Evolutionary conservation across 306 rosid genomes (phyloP).

Genomic region (Cyamopsis tetragonoloba): DNA sequence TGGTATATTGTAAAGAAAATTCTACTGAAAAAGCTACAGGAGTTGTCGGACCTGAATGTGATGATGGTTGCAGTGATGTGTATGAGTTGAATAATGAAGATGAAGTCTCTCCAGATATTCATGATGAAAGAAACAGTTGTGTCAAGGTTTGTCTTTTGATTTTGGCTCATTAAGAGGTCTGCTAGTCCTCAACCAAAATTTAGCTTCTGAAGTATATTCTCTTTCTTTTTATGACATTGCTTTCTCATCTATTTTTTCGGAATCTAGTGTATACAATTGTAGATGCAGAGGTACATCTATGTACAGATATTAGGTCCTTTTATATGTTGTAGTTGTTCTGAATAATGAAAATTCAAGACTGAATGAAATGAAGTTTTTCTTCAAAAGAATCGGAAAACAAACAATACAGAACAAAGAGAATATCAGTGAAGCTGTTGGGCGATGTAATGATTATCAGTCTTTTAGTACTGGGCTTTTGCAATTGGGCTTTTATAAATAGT

Average conservation of each 20-base stretch:
- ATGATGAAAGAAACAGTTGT: slow-evolving; percentile 37
- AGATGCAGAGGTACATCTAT: not conserved
- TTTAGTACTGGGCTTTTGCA: not conserved
- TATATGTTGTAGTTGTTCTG: not conserved
- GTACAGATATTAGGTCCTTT: not conserved
- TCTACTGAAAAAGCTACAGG: slow-evolving; percentile 38
- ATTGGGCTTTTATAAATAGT: not conserved
- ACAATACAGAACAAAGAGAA: not conserved
- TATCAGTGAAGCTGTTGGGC: not conserved
- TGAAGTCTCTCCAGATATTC: slow-evolving; percentile 50
- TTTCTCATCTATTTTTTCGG: not conserved
- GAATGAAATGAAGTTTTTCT: not conserved
- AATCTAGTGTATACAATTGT: slow-evolving; percentile 10
- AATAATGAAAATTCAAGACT: not conserved
- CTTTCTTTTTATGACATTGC: slow-evolving; percentile 9
- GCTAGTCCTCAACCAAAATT: not conserved
- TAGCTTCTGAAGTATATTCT: slow-evolving; percentile 18
- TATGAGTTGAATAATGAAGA: slow-evolving; percentile 46
- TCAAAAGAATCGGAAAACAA: not conserved
- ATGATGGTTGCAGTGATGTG: slow-evolving; percentile 36
- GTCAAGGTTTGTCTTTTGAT: slow-evolving; percentile 60
- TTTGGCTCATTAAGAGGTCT: slow-evolving; percentile 8
- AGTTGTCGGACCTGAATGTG: slow-evolving; percentile 41
- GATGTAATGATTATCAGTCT: not conserved
- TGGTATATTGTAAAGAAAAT: slow-evolving; percentile 67